A percentile compares a stretch with the other conserved stretches of the same genome.
Conservation (phyloP, 2,329 filamentous ascomycete genomes). For the Fusarium graminum region DNA sequence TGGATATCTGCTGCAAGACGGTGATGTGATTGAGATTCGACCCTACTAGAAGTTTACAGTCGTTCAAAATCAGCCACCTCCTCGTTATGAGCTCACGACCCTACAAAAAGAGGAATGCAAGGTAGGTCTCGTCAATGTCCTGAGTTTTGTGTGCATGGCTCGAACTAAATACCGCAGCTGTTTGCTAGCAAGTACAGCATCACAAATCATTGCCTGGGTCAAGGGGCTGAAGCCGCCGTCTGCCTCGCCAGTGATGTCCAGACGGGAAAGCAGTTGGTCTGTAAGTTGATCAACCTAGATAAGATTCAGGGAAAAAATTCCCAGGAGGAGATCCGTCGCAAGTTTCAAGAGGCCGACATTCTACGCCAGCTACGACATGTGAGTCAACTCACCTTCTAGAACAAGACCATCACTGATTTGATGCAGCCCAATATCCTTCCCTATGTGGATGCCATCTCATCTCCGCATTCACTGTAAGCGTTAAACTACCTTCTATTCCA, state of each 20-base stretch:
- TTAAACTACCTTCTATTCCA: not conserved
- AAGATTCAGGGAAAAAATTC: slow-evolving; percentile 45
- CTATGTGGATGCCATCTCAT: slow-evolving; percentile 65
- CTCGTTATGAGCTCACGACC: slow-evolving; percentile 45
- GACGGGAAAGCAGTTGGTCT: slow-evolving; percentile 72
- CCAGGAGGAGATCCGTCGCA: slow-evolving; percentile 52
- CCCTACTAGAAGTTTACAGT: slow-evolving; percentile 57
- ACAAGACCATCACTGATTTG: slow-evolving; percentile 25
- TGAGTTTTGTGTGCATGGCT: too few species aligned
- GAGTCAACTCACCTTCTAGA: slow-evolving; percentile 42
- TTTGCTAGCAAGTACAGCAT: slow-evolving; percentile 54
- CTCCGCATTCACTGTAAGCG: slow-evolving; percentile 61
- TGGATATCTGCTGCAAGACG: slow-evolving; percentile 63
- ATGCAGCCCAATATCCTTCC: slow-evolving; percentile 67
- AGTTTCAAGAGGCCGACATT: slow-evolving; percentile 65
- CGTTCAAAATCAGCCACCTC: slow-evolving; percentile 48
- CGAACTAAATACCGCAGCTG: slow-evolving; percentile 42
- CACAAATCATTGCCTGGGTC: slow-evolving; percentile 54
- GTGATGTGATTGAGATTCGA: slow-evolving; percentile 62
- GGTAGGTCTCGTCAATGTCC: slow-evolving; percentile 38
- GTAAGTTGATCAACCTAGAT: slow-evolving; percentile 72
- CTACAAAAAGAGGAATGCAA: slow-evolving; percentile 53
- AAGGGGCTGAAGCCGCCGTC: slow-evolving; percentile 55
- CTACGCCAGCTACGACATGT: slow-evolving; percentile 68
- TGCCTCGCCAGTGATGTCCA: slow-evolving; percentile 60